Percentiles rank a stretch among this genome's conserved stretches.
Conservation (phyloP, 371 early-diverging fungal genomes). For the Lichtheimia ornata region DNA sequence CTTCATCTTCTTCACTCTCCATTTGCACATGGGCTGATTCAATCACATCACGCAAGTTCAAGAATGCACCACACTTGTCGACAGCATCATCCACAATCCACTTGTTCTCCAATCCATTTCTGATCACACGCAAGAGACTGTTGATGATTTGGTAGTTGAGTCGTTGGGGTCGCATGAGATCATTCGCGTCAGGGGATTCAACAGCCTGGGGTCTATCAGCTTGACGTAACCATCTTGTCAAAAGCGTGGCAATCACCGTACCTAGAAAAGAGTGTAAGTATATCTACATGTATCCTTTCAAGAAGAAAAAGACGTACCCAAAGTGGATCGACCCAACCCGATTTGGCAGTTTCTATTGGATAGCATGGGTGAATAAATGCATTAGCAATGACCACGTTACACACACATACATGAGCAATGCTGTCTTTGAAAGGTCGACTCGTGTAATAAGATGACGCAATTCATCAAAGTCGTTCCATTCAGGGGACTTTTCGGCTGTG, state of each 20-base stretch:
- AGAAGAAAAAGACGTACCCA: not conserved
- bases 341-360: conserved; percentile 67
- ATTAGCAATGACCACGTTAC: not conserved
- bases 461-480: conserved; percentile 62
- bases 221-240: conserved; percentile 54
- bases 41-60: conserved; percentile 57
- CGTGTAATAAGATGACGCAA: conserved; percentile 41
- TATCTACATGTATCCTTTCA: too few relatives aligned
- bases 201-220: conserved; percentile 11
- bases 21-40: conserved; percentile 54
- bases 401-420: conserved; percentile 55
- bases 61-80: conserved; percentile 51
- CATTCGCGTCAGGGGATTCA: not conserved
- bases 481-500: conserved; percentile 65
- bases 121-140: conserved; percentile 66
- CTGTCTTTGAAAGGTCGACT: conserved; percentile 38
- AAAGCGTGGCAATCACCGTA: conserved; percentile 54
- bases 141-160: conserved; percentile 68
- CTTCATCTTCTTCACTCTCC: conserved; percentile 42
- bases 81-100: conserved; percentile 59
- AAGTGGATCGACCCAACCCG: conserved; percentile 68
- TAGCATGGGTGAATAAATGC: not conserved
- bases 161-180: conserved; percentile 14
- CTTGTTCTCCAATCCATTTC: conserved; percentile 65
- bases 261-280: conserved; percentile 6